These are phyloP conservation scores for Gastrodia elata DNA, from an alignment of 106 monocot genomes.

Conservation along the genomic window DNA sequence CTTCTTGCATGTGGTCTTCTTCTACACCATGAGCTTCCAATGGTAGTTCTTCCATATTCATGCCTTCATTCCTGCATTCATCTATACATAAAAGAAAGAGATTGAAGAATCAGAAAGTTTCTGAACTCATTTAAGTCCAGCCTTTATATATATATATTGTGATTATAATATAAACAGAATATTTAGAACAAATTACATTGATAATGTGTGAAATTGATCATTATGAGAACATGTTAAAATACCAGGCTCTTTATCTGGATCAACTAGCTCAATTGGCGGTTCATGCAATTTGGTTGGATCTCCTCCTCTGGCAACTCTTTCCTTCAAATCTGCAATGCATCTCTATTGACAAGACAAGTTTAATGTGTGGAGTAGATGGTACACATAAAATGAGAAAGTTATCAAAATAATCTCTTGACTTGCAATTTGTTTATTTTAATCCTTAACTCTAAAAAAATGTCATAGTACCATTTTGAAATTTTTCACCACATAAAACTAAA, in stretches of 20 bases:
- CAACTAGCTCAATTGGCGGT: slow-evolving; percentile 39
- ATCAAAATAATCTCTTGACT: too few species aligned
- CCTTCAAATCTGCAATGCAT: slow-evolving; percentile 63
- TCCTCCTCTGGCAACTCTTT: slow-evolving; percentile 75
- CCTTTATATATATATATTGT: too few species aligned
- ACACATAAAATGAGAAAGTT: background rate
- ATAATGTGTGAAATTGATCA: background rate
- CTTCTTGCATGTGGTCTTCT: slow-evolving; percentile 48
- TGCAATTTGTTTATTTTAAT: too few species aligned
- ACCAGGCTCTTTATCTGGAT: slow-evolving; percentile 42
- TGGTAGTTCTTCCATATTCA: slow-evolving; percentile 20
- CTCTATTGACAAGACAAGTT: slow-evolving; percentile 21
- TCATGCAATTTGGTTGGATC: slow-evolving; percentile 89
- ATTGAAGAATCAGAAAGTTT: background rate
- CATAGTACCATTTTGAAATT: too few species aligned
- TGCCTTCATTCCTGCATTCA: slow-evolving; percentile 2
- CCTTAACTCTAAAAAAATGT: too few species aligned
- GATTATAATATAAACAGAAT: too few species aligned
- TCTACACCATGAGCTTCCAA: slow-evolving; percentile 30
- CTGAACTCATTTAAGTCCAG: too few species aligned
- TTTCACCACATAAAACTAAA: too few species aligned
- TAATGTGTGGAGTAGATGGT: background rate
- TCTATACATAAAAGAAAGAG: slow-evolving; percentile 9
- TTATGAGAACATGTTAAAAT: background rate
- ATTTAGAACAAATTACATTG: background rate